phyloP scores from a whole-genome alignment of 345 rosid species.

The Pugionium cornutum region DNA sequence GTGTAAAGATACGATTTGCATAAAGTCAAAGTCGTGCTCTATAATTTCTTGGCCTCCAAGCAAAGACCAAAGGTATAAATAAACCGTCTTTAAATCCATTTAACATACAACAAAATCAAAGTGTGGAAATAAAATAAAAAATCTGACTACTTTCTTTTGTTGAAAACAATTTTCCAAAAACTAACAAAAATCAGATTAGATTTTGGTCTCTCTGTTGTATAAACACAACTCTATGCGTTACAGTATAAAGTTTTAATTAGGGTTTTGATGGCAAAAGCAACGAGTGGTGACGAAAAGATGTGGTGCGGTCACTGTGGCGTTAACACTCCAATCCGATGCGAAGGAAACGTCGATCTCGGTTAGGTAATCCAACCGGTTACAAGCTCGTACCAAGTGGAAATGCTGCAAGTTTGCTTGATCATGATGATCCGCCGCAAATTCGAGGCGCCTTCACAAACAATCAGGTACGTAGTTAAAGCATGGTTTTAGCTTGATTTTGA shows the following conservation, averaged over 20 bases:
- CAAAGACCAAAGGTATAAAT: no score
- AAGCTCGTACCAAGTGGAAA: not conserved
- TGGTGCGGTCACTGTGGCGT: slow-evolving; percentile 35
- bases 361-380: slow-evolving; percentile 12
- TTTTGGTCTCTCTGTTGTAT: slow-evolving; percentile 1
- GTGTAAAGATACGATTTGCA: not conserved
- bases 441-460: slow-evolving; percentile 9
- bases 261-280: slow-evolving; percentile 10
- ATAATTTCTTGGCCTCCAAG: no score
- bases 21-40: no score
- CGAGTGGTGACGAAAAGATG: slow-evolving; percentile 21
- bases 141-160: no score
- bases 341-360: slow-evolving; percentile 18
- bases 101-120: not conserved
- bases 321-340: slow-evolving; percentile 25
- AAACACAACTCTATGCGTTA: not conserved
- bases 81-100: no score
- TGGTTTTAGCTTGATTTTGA: no score
- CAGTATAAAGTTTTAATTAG: not conserved
- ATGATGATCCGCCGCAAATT: slow-evolving; percentile 12
- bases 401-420: slow-evolving; percentile 18
- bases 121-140: no score
- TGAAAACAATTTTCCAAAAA: not conserved
- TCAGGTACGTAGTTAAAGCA: not conserved
- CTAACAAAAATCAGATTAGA: not conserved